Evolutionary conservation across 441 rosid genomes (phyloP), one percentile per base, ranked within the genome.

Genomic region (Eutrema salsugineum): DNA sequence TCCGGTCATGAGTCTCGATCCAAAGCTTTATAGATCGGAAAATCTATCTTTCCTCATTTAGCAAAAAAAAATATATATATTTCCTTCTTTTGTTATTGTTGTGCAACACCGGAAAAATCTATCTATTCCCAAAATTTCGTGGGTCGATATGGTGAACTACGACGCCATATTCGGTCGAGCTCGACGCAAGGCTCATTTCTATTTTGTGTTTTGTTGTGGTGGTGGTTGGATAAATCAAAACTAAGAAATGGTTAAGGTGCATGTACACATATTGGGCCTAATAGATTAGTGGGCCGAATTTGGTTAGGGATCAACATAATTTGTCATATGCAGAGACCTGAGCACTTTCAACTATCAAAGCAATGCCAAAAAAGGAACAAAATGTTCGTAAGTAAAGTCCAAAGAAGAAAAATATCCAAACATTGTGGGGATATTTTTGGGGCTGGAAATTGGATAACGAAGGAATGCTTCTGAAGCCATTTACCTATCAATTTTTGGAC

Each of bases 401-500:
- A 62, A 64, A 48, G 12, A 30, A 24, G 7, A 16, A 49, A 55
- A 43, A 60, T 11, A 67, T 62, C 75, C 54, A 76, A 68, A 70
- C 8, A 61, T 28, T 33, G 33, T 62, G 36, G 46, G 48, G 62
- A 64, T n/a, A 75, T 68, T 63, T 62, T 48, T 63, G 70, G 16
- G 66, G 75, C 51, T 55, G 38, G 49, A 56, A 50, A 58, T 46
- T 48, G 73, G 73, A 70, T 70, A 57, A 70, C 39, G 30, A 59
- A 58, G 73, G 73, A 70, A 70, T 58, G 73, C 28, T 70, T 22
- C 28, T 22, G 10, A 59, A 70, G 66, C 66, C 50, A 58, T 58
- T 59, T 48, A 39, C 73, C 33, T 38, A 48, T 70, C 73, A 70
- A 70, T 59, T 69, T 5, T 69, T 66, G 73, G 73, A 69, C 33